These are phyloP conservation scores for Monilinia polystroma DNA, from an alignment of 2,329 filamentous ascomycete genomes.

Conservation along the genomic window DNA sequence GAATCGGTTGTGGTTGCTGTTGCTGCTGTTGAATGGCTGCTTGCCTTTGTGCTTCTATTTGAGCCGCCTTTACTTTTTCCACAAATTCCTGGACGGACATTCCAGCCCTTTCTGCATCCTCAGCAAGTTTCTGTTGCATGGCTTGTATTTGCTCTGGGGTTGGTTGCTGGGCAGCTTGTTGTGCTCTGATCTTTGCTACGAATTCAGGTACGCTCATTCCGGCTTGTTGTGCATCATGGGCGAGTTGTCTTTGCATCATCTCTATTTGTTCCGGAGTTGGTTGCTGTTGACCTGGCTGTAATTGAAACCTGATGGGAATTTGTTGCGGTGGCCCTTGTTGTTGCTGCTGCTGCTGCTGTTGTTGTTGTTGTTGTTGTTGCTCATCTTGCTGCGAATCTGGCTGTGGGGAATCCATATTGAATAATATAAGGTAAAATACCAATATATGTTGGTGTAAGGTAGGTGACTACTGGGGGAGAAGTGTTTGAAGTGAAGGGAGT, in stretches of 20 bases:
- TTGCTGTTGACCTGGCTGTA: constrained; percentile 44
- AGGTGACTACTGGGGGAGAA: neutral
- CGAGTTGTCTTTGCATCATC: constrained; percentile 78
- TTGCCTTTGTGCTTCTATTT: constrained; percentile 45
- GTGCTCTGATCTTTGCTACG: constrained; percentile 64
- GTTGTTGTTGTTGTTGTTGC: neutral
- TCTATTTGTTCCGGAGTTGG: constrained; percentile 83
- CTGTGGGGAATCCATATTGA: constrained; percentile 12
- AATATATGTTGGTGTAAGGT: neutral
- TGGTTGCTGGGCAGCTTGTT: constrained; percentile 52
- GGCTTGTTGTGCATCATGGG: constrained; percentile 76
- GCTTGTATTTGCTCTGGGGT: constrained; percentile 80
- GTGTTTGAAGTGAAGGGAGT: constrained; percentile 13
- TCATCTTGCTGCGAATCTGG: constrained; percentile 12
- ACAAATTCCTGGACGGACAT: constrained; percentile 85
- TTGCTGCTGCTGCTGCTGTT: neutral
- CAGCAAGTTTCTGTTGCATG: constrained; percentile 79
- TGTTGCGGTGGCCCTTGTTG: constrained; percentile 20
- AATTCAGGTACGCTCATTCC: constrained; percentile 86
- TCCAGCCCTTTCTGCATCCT: constrained; percentile 80
- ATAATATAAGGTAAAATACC: neutral
- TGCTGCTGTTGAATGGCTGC: constrained; percentile 46
- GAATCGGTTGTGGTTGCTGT: constrained; percentile 64
- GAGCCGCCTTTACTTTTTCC: constrained; percentile 60
- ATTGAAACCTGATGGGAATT: constrained; percentile 20